Evolutionary conservation across 2,329 filamentous ascomycete genomes (phyloP), one percentile per base, ranked within the genome.

Genomic region (Diatrype stigma): DNA sequence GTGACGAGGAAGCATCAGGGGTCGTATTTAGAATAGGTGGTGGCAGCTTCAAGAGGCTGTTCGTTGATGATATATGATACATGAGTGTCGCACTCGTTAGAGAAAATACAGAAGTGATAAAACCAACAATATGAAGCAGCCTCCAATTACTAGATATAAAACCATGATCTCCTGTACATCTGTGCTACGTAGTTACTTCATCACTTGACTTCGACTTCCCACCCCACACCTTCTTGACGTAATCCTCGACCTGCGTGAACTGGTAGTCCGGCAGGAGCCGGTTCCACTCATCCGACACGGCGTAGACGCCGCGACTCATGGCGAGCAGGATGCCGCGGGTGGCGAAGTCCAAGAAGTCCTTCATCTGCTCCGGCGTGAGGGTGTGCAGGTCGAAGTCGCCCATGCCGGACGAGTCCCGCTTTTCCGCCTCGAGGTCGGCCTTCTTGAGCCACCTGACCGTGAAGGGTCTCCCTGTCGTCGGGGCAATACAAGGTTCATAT

Each of bases 221-320:
- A 37, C 58, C 57, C 74, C 74, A 77, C 5, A 67, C 63, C 50
- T 71, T 59, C 1, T 45, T 58, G 11, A 78, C 53, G 53, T 76
- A 77, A 10, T 71, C 69, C 49, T 76, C 72, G 1, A 65, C 59
- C 8, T 58, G 50, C 2, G 61, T 69, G 46, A 78, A 78, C 50
- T 70, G 49, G 37, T 72, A 74, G 21, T 76, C 71, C 0, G 75
- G 73, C 28, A 75, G 66, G 17, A 73, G 57, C 46, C 65, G 53
- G 52, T 79, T 79, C 64, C 68, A 76, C 52, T 76, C 73, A 34
- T 70, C 67, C 16, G 71, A 67, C 1, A 58, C 46, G 30, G 50
- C 46, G 48, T 58, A 50, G 21, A 48, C 50, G 11, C 56, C 55
- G 17, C 51, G 53, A 21, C 17, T 47, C 17, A 55, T 48, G 11